Conservation (phyloP, 176 grass and related monocot species). For the Panicum miliaceum region DNA sequence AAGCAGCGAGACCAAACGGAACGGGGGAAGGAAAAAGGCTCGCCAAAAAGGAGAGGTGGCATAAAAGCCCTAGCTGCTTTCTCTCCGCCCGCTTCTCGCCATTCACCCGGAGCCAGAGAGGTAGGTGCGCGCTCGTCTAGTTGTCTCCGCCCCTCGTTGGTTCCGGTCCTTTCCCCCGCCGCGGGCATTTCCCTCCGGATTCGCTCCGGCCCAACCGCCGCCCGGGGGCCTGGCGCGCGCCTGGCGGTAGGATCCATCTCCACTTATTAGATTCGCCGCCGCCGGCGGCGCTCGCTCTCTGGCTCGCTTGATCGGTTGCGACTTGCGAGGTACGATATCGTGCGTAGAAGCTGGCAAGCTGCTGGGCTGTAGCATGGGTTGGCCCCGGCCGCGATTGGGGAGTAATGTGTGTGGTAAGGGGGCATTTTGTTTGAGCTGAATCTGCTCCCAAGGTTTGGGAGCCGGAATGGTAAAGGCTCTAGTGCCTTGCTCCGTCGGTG, state of each 20-base stretch:
- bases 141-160: neutral
- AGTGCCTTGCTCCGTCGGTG: neutral
- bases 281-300: neutral
- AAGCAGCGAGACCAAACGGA: neutral
- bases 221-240: neutral
- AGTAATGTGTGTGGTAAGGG: neutral
- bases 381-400: neutral
- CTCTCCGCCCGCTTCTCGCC: neutral
- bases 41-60: neutral
- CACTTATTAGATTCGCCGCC: neutral
- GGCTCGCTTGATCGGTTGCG: neutral
- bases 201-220: neutral
- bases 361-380: neutral
- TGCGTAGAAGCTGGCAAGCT: neutral
- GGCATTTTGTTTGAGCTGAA: slow-evolving; percentile 8
- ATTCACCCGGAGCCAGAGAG: neutral
- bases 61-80: slow-evolving; percentile 16
- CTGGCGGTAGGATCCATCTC: neutral
- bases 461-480: neutral
- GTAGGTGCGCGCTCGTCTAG: neutral
- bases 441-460: neutral
- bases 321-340: neutral
- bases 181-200: neutral
- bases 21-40: neutral
- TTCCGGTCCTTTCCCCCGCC: neutral